Evolutionary conservation across 2,329 filamentous ascomycete genomes (phyloP).

Genomic region (Aspergillus candidus): DNA sequence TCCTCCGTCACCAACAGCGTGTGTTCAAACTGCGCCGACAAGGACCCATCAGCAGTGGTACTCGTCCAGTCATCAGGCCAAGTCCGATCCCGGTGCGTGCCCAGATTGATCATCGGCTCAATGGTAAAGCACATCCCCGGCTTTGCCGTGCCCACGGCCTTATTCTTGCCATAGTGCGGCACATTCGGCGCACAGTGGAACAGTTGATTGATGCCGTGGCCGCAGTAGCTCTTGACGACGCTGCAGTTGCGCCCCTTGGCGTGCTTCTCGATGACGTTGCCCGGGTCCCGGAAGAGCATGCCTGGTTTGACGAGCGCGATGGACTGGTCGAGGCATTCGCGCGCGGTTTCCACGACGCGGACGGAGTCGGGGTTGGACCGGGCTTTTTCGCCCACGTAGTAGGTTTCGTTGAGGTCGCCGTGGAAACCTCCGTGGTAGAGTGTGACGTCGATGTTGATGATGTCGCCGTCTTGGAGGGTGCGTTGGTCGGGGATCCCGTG

Average conservation of each 20-base stretch:
- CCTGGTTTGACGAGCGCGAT: conserved; percentile 92
- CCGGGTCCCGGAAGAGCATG: conserved; percentile 84
- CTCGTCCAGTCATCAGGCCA: conserved; percentile 99
- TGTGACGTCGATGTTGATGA: conserved; percentile 93
- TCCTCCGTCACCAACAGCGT: conserved; percentile 77
- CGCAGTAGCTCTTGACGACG: conserved; percentile 92
- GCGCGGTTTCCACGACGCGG: conserved; percentile 80
- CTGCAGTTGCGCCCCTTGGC: conserved; percentile 81
- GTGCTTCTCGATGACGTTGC: conserved; percentile 90
- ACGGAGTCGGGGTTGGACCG: conserved; percentile 78
- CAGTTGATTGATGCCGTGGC: conserved; percentile 86
- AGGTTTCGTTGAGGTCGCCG: conserved; percentile 95
- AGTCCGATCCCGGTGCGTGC: conserved; percentile 84
- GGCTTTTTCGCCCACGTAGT: conserved; percentile 90
- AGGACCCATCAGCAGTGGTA: conserved; percentile 80
- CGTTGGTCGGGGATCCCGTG: conserved; percentile 95
- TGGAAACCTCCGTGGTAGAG: conserved; percentile 94
- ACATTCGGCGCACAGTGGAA: conserved; percentile 95
- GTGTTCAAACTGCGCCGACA: conserved; percentile 92
- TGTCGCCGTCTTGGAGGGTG: conserved; percentile 82
- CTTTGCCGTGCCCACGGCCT: conserved; percentile 89
- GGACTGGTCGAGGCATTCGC: conserved; percentile 83
- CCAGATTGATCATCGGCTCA: conserved; percentile 94
- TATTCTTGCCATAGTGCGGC: conserved; percentile 97
- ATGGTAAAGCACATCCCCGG: conserved; percentile 98